Evolutionary conservation across 768 basidiomycete species (phyloP).

Genomic region (Boletus tylopilopsis): DNA sequence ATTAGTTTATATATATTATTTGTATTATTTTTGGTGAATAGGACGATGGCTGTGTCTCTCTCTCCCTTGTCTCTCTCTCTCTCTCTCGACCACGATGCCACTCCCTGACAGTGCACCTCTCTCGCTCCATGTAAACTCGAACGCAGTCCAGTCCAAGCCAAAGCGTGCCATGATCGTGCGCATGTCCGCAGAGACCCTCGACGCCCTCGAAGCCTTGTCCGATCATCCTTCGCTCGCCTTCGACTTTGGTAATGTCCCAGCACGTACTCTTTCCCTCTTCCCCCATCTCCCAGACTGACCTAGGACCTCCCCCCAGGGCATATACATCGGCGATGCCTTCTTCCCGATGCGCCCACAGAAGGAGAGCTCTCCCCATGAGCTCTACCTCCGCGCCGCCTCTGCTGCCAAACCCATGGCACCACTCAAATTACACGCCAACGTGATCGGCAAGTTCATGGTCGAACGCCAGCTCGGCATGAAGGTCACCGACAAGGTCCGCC

Average conservation of each 20-base stretch:
- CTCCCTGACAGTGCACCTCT: conserved; percentile 54
- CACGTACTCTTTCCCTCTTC: conserved; percentile 33
- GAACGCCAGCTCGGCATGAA: conserved; percentile 54
- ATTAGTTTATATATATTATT: no score
- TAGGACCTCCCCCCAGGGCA: conserved; percentile 40
- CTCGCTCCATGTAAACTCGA: conserved; percentile 54
- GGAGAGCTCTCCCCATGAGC: conserved; percentile 62
- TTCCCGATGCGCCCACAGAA: conserved; percentile 54
- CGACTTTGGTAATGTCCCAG: conserved; percentile 59
- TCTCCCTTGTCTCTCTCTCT: neutral
- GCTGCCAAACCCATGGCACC: conserved; percentile 57
- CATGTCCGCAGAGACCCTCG: conserved; percentile 68
- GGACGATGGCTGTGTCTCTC: neutral
- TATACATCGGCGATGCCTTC: conserved; percentile 61
- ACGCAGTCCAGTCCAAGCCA: conserved; percentile 52
- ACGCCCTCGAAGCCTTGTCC: conserved; percentile 53
- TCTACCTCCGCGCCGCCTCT: conserved; percentile 64
- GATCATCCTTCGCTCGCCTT: conserved; percentile 50
- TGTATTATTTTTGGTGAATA: no score
- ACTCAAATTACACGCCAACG: conserved; percentile 69
- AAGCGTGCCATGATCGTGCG: conserved; percentile 76
- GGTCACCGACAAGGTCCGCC: conserved; percentile 43
- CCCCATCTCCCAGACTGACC: neutral
- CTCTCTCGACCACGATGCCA: conserved; percentile 52
- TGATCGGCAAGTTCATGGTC: conserved; percentile 69